Conservation (phyloP, 257 asterid genomes). For the Capsicum pubescens region DNA sequence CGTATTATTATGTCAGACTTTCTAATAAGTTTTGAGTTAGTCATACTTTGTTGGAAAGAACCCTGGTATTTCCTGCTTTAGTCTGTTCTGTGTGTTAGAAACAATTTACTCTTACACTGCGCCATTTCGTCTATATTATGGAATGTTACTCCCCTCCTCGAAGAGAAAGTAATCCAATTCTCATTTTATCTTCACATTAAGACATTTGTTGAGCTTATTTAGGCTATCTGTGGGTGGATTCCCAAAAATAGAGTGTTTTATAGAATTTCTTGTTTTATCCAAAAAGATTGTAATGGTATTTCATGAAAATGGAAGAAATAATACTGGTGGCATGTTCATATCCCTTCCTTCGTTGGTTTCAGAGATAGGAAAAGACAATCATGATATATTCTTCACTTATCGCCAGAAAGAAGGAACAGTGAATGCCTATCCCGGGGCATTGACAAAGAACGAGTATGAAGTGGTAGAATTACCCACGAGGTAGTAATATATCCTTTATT, state of each 20-base stretch:
- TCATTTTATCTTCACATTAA: neutral
- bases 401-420: conserved; percentile 77
- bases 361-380: conserved; percentile 77
- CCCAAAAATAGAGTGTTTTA: neutral
- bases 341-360: conserved; percentile 80
- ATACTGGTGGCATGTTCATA: conserved; percentile 56
- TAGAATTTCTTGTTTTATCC: conserved; percentile 17
- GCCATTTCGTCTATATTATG: neutral
- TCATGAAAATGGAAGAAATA: conserved; percentile 75
- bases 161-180: neutral
- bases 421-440: conserved; percentile 86
- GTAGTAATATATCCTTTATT: conserved; percentile 40
- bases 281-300: conserved; percentile 72
- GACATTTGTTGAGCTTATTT: neutral
- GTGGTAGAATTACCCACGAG: conserved; percentile 79
- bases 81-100: neutral
- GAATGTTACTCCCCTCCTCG: neutral
- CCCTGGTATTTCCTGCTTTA: conserved; percentile 8
- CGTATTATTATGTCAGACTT: neutral
- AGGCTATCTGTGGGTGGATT: neutral
- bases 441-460: conserved; percentile 72
- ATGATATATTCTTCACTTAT: conserved; percentile 77
- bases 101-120: neutral
- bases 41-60: conserved; percentile 6
- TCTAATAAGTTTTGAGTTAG: neutral